A percentile compares a stretch with the other conserved stretches of the same genome.
These are phyloP conservation scores for Heritiera littoralis DNA, from an alignment of 345 rosid species.

Conservation along the genomic window DNA sequence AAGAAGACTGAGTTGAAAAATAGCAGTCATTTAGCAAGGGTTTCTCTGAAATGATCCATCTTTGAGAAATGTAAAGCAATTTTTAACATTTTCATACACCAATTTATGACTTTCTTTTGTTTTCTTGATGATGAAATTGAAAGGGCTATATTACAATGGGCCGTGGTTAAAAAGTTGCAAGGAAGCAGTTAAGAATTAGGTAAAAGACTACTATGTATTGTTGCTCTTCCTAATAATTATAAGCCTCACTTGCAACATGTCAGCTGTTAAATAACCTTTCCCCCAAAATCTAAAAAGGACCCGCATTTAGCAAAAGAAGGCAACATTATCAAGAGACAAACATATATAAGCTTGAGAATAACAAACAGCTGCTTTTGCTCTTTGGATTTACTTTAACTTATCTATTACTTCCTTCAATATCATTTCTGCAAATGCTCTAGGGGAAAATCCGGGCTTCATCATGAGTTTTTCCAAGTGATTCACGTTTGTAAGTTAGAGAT, in stretches of 20 bases:
- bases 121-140: neutral
- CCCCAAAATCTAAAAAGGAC: neutral
- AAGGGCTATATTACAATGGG: neutral
- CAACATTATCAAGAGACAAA: neutral
- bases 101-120: neutral
- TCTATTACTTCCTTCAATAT: slow-evolving; percentile 44
- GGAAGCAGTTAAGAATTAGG: neutral
- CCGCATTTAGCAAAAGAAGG: neutral
- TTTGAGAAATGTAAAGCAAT: neutral
- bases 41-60: neutral
- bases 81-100: neutral
- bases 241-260: neutral
- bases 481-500: slow-evolving; percentile 67
- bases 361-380: slow-evolving; percentile 16
- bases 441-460: slow-evolving; percentile 76
- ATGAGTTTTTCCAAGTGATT: slow-evolving; percentile 80
- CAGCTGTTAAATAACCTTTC: neutral
- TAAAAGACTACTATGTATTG: neutral
- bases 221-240: slow-evolving; percentile 2
- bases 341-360: neutral
- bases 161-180: neutral
- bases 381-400: slow-evolving; percentile 24
- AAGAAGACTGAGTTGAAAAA: neutral
- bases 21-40: neutral
- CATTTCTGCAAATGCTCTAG: slow-evolving; percentile 49